Evolutionary conservation across 2,329 filamentous ascomycete genomes (phyloP), one percentile per base, ranked within the genome.

Genomic region (Penicillium sp.): DNA sequence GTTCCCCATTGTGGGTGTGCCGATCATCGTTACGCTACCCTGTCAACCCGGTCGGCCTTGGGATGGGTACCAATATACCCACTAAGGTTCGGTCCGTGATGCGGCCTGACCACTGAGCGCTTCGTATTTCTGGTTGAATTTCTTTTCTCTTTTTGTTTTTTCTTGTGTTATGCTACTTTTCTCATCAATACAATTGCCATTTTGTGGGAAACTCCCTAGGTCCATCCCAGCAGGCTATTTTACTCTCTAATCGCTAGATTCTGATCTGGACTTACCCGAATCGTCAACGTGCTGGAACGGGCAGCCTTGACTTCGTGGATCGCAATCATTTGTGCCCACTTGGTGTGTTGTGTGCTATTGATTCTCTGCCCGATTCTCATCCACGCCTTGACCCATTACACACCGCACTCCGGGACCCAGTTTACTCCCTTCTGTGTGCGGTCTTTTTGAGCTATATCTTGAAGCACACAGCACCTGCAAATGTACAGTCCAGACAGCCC

Each of bases 391-490:
- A 56, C 62, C 63, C 56, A 57, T 54, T 61, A 59, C 50, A 60
- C 54, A 47, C 61, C 58, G 48, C 55, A 48, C 58, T 61, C 48
- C 53, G 57, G 59, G 53, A 37, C 57, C 58, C 60, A 52, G 63
- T 56, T 53, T 52, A 59, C 66, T 65, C 59, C 57, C 52, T 55
- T 53, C 37, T 55, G 46, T 53, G 50, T 27, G 50, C 37, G 27
- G 26, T 37, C 48, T 19, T 53, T 62, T 69, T 66, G 66, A 64
- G 67, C 65, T 68, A 73, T 72, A 71, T 72, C 64, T 70, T 69
- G 57, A 59, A 62, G 58, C 54, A 56, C 65, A 61, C 60, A 63
- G 58, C 61, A 59, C 57, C 56, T 68, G 51, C 66, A 70, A 68
- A 72, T 65, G 68, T 72, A 70, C 67, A 63, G 59, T 67, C 56